phyloP scores from a whole-genome alignment of 192 early-diverging fungal species.

The Rhizoclosmatium sp. region DNA sequence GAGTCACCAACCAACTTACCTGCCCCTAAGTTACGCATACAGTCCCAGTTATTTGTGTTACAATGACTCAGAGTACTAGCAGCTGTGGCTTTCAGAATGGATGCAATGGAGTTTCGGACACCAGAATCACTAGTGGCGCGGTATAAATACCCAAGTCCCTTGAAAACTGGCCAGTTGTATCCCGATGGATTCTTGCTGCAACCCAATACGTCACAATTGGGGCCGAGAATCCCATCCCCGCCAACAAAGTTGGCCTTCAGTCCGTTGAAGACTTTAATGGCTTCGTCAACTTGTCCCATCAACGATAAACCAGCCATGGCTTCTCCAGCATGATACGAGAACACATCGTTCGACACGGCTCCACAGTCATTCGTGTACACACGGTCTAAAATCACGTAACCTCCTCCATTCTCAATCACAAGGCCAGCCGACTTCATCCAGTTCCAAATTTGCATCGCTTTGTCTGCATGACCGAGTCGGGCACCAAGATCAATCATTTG shows the following conservation, averaged over 20 bases:
- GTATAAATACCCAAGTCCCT: constrained; percentile 20
- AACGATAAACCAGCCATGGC: constrained; percentile 29
- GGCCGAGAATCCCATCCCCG: background rate
- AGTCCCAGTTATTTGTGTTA: constrained; percentile 31
- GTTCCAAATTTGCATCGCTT: constrained; percentile 37
- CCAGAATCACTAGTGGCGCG: background rate
- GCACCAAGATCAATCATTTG: constrained; percentile 46
- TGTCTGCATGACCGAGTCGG: constrained; percentile 42
- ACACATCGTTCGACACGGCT: background rate
- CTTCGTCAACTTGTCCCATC: constrained; percentile 14
- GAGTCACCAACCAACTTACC: background rate
- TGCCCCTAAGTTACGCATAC: constrained; percentile 27
- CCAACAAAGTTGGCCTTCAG: constrained; percentile 6
- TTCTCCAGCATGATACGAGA: constrained; percentile 36
- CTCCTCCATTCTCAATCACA: background rate
- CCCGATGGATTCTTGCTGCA: constrained; percentile 3
- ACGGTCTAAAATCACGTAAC: constrained; percentile 29
- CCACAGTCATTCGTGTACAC: background rate
- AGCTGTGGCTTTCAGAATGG: constrained; percentile 9
- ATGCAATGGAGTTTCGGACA: background rate
- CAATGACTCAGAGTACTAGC: background rate
- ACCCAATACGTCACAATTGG: background rate
- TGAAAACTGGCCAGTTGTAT: constrained; percentile 34
- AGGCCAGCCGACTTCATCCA: constrained; percentile 46
- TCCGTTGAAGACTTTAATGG: background rate